Percentiles rank a stretch among this genome's conserved stretches.
These are phyloP conservation scores for Populus nigra DNA, from an alignment of 345 rosid species.

Conservation along the genomic window DNA sequence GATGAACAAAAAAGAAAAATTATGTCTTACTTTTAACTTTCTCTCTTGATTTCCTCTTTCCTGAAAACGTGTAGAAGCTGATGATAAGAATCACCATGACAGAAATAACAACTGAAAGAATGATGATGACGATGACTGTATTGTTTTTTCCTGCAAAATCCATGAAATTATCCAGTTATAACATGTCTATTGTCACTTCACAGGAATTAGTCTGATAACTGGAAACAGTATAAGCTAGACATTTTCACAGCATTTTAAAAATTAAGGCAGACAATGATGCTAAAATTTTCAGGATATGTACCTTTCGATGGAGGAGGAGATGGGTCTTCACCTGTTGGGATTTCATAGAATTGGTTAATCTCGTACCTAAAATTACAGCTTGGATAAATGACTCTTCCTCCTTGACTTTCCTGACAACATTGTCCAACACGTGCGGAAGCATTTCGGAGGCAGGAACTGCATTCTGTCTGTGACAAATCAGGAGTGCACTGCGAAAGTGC, in stretches of 20 bases:
- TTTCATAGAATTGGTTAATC: conserved; percentile 25
- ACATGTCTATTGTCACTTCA: too few species aligned
- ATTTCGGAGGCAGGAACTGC: not conserved
- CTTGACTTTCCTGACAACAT: not conserved
- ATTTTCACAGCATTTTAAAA: too few species aligned
- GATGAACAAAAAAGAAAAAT: too few species aligned
- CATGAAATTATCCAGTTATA: not conserved
- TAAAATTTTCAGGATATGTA: too few species aligned
- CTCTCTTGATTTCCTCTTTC: conserved; percentile 9
- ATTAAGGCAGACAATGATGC: too few species aligned
- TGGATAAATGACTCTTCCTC: conserved; percentile 26
- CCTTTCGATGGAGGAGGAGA: not conserved
- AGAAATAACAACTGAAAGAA: conserved; percentile 5
- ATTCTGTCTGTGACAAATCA: conserved; percentile 1
- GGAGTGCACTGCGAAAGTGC: conserved; percentile 15
- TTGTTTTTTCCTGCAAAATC: conserved; percentile 18
- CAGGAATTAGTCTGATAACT: too few species aligned
- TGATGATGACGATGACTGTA: conserved; percentile 3
- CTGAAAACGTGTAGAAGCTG: conserved; percentile 1
- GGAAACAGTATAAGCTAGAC: not conserved
- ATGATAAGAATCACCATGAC: not conserved
- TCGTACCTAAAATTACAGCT: conserved; percentile 40
- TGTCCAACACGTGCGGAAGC: not conserved
- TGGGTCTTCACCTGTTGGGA: not conserved
- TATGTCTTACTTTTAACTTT: conserved; percentile 21